These are phyloP conservation scores for Lablab purpureus DNA, from an alignment of 306 rosid genomes.

Conservation along the genomic window DNA sequence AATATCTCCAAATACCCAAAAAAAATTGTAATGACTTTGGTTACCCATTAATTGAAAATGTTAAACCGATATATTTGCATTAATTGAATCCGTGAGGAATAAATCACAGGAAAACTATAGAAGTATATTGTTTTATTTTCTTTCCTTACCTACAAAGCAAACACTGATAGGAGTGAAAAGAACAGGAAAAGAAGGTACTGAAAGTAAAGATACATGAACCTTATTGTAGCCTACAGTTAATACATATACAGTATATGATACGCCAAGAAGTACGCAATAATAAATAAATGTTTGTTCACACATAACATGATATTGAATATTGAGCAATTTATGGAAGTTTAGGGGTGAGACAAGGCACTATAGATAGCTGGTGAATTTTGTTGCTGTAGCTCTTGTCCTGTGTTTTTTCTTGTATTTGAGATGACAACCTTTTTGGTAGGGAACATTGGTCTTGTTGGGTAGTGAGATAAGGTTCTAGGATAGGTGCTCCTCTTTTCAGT, in stretches of 20 bases:
- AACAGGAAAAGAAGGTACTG: not conserved
- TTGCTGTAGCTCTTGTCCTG: conserved; percentile 1
- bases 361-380: conserved; percentile 33
- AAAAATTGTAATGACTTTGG: not conserved
- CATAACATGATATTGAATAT: conserved; percentile 19
- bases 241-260: not conserved
- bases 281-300: conserved; percentile 23
- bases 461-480: not conserved
- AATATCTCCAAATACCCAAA: not conserved
- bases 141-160: not conserved
- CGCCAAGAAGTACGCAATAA: conserved; percentile 29
- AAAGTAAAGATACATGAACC: not conserved
- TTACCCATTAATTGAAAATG: not conserved
- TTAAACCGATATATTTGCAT: not conserved
- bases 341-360: conserved; percentile 8
- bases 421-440: conserved; percentile 34
- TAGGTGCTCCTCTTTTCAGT: conserved; percentile 36
- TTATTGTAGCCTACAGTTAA: not conserved
- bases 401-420: conserved; percentile 16
- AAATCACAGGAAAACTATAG: not conserved
- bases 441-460: conserved; percentile 19
- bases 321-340: not conserved
- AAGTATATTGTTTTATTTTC: not conserved
- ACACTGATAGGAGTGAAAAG: not conserved
- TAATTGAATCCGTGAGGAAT: not conserved